Conservation (phyloP, 1,284 basidiomycete species). For the Moesziomyces aphidis region DNA sequence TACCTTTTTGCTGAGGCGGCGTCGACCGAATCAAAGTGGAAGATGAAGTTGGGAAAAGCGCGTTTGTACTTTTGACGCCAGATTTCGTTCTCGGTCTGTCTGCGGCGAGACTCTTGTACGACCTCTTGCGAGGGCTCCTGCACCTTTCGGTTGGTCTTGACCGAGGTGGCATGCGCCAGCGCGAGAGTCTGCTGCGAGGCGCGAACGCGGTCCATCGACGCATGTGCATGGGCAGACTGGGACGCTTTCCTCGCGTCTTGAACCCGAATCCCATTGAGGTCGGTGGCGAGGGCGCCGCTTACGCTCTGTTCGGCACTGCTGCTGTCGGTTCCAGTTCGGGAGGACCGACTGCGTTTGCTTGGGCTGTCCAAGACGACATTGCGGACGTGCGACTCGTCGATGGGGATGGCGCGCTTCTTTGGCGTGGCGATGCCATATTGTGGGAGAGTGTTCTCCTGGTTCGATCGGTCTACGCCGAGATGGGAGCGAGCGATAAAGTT, state of each 20-base stretch:
- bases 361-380: conserved; percentile 52
- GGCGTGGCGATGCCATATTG: conserved; percentile 50
- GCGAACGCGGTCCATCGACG: conserved; percentile 12
- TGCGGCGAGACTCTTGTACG: conserved; percentile 48
- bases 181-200: conserved; percentile 11
- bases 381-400: conserved; percentile 61
- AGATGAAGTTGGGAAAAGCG: conserved; percentile 63
- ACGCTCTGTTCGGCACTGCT: conserved; percentile 46
- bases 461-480: conserved; percentile 37
- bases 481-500: conserved; percentile 48
- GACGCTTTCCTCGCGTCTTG: conserved; percentile 25
- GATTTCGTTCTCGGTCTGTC: conserved; percentile 44
- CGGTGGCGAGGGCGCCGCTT: conserved; percentile 37
- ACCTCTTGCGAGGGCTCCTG: conserved; percentile 55
- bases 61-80: conserved; percentile 56
- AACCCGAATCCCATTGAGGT: conserved; percentile 42
- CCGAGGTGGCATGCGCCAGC: conserved; percentile 13
- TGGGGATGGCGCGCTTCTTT: conserved; percentile 63
- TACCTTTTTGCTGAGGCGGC: conserved; percentile 34
- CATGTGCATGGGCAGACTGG: conserved; percentile 10
- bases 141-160: conserved; percentile 58
- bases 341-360: conserved; percentile 55
- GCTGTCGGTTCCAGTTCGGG: conserved; percentile 46
- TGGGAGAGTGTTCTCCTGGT: conserved; percentile 37
- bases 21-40: conserved; percentile 65